Percentiles rank a stretch among this genome's conserved stretches.
phyloP scores from a whole-genome alignment of 2,329 filamentous ascomycete genomes.

The Achaetomium macrosporum region DNA sequence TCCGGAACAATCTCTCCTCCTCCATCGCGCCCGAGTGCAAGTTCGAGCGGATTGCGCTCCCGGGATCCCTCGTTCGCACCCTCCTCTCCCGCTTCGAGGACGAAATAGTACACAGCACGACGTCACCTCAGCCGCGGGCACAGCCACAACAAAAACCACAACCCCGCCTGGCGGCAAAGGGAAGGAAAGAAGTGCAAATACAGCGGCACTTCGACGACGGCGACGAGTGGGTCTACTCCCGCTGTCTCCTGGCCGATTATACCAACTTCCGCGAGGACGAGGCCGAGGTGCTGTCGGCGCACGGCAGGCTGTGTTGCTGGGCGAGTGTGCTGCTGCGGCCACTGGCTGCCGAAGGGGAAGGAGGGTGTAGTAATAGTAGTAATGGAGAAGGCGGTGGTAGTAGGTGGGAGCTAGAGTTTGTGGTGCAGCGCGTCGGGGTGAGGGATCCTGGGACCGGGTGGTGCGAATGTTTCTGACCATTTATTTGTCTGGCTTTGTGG shows the following conservation, averaged over 20 bases:
- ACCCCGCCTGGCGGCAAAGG: too few species aligned
- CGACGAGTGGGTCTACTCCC: conserved; percentile 23
- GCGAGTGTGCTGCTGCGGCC: conserved; percentile 19
- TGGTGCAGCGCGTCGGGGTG: too few species aligned
- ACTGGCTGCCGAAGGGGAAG: background rate
- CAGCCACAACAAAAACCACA: background rate
- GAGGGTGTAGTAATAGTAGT: too few species aligned
- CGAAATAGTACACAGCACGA: background rate
- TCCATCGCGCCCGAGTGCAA: background rate
- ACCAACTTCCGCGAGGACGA: conserved; percentile 20
- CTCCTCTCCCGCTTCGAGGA: conserved; percentile 13
- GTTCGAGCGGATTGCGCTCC: conserved; percentile 19
- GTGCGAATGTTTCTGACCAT: too few species aligned
- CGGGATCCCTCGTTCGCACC: conserved; percentile 15
- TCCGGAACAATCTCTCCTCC: background rate
- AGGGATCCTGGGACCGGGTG: too few species aligned
- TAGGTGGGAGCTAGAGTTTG: too few species aligned
- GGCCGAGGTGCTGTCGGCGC: conserved; percentile 16
- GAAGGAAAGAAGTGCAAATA: background rate
- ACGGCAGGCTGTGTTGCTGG: conserved; percentile 23
- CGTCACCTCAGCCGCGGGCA: background rate
- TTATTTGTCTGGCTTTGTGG: too few species aligned
- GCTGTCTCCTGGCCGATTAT: conserved; percentile 23
- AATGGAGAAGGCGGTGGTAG: too few species aligned
- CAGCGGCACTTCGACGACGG: conserved; percentile 22